Base-by-base conservation (phyloP, 495 filamentous ascomycete genomes). In the Penicillium ochrochloron region DNA sequence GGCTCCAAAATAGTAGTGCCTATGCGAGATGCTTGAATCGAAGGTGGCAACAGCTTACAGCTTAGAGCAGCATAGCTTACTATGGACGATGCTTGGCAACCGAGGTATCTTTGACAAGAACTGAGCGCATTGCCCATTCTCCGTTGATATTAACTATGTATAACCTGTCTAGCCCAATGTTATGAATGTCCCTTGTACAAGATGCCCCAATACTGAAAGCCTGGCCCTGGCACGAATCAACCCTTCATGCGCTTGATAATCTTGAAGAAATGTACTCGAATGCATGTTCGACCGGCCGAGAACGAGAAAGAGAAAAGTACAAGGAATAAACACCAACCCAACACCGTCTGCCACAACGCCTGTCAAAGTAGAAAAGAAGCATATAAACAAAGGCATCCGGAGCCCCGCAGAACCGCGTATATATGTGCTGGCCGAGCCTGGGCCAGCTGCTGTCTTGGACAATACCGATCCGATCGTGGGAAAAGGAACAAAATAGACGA, bases 141-240 rank as follows among this genome's bases (percentile, higher is more conserved):
- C 23, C 33, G 35, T 50, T 72, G 62, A 62, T 63, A 73, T 72
- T 68, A 68, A 57, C 48, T 50, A 48, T 65, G 59, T 66, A 70
- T 70, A 60, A 64, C 62, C 64, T 51, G 50, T 61, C 53, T 58
- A 46, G 61, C 44, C 44, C 19, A 48, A 33, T 61, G 50, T 64
- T 71, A 62, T 65, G 66, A 69, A 73, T 69, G 66, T 58, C 51
- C 60, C 51, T 60, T 73, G 50, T 69, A 67, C 68, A 71, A 68
- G 35, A 70, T 72, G 60, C 48, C 51, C 58, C 33, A 12, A 57
- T 56, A 56, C 54, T 33, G 33, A 37, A 19, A 48, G 21, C 44
- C 35, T 56, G 46, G 52, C 41, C 21, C 35, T 39, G 42, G 44
- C 25, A 29, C 48, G 44, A 35, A 55, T 46, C 54, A 61, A 57